These are phyloP conservation scores for Hypoxylon sp. DNA, from an alignment of 2,329 filamentous ascomycete species.

Conservation along the genomic window DNA sequence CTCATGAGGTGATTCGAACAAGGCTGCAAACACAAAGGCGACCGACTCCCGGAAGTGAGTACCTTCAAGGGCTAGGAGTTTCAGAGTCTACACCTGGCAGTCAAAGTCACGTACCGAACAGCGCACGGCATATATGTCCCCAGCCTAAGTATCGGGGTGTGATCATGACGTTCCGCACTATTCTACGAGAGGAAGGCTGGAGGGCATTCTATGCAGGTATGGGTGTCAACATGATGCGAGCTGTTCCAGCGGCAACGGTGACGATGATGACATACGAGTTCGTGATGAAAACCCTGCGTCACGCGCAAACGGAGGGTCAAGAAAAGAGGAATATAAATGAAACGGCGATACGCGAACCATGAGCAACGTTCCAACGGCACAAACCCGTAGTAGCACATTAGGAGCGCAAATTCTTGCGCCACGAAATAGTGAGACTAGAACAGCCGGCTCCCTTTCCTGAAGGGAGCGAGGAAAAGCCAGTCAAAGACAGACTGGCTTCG, in stretches of 20 bases:
- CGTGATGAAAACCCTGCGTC: slow-evolving; percentile 69
- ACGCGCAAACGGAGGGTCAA: slow-evolving; percentile 59
- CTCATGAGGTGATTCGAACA: slow-evolving; percentile 95
- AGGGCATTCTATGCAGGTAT: slow-evolving; percentile 96
- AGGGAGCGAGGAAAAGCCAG: slow-evolving; percentile 24
- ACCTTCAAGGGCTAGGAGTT: slow-evolving; percentile 66
- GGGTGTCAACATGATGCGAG: slow-evolving; percentile 97
- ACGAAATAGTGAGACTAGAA: slow-evolving; percentile 33
- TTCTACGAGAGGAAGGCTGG: slow-evolving; percentile 93
- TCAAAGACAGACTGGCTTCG: slow-evolving; percentile 30
- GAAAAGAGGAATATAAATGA: slow-evolving; percentile 48
- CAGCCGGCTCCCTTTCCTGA: slow-evolving; percentile 17
- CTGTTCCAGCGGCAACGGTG: slow-evolving; percentile 94
- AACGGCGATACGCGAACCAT: slow-evolving; percentile 33
- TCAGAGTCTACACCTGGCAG: slow-evolving; percentile 59
- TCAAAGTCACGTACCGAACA: slow-evolving; percentile 60
- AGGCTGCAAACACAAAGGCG: slow-evolving; percentile 93
- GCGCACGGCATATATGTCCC: slow-evolving; percentile 41
- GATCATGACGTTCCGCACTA: slow-evolving; percentile 84
- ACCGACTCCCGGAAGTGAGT: slow-evolving; percentile 70
- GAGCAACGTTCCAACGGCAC: slow-evolving; percentile 24
- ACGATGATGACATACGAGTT: slow-evolving; percentile 98
- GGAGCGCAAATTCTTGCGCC: slow-evolving; percentile 21
- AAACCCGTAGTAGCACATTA: slow-evolving; percentile 15
- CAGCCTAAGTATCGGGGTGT: slow-evolving; percentile 81